phyloP scores from a whole-genome alignment of 768 basidiomycete genomes.

The Tubosaeta sp. region DNA sequence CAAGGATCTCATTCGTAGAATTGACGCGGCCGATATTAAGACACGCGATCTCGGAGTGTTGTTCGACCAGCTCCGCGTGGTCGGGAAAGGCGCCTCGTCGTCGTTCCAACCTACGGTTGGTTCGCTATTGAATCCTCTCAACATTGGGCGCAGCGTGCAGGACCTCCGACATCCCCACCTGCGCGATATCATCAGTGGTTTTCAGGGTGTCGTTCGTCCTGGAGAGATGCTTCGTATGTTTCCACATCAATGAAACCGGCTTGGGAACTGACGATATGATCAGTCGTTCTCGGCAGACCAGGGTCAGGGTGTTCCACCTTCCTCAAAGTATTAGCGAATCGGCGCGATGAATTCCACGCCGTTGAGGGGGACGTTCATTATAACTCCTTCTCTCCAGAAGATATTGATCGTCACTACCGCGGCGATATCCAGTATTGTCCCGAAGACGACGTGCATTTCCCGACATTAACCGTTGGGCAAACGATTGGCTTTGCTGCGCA shows the following conservation, averaged over 20 bases:
- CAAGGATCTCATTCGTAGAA: conserved; percentile 29
- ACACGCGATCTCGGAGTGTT: conserved; percentile 55
- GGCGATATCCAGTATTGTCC: conserved; percentile 82
- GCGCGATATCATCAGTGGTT: conserved; percentile 49
- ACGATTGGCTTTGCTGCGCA: conserved; percentile 68
- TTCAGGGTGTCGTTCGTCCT: conserved; percentile 53
- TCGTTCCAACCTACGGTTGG: conserved; percentile 57
- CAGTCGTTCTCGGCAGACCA: conserved; percentile 83
- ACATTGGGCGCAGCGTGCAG: conserved; percentile 41
- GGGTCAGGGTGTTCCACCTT: conserved; percentile 84
- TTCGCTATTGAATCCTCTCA: conserved; percentile 54
- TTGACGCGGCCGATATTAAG: conserved; percentile 44
- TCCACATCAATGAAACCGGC: background rate
- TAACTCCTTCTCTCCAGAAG: conserved; percentile 64
- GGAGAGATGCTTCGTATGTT: conserved; percentile 69
- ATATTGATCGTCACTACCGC: conserved; percentile 61
- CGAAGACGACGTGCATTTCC: conserved; percentile 5
- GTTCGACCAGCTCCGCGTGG: conserved; percentile 56
- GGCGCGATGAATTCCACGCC: conserved; percentile 59
- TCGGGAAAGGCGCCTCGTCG: conserved; percentile 54
- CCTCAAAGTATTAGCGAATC: conserved; percentile 78
- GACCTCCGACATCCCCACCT: conserved; percentile 55
- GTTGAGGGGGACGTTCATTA: conserved; percentile 73
- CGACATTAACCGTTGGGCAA: conserved; percentile 66
- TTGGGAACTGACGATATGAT: background rate